Conservation (phyloP, 2,329 filamentous ascomycete genomes). For the Fusarium annulatum region DNA sequence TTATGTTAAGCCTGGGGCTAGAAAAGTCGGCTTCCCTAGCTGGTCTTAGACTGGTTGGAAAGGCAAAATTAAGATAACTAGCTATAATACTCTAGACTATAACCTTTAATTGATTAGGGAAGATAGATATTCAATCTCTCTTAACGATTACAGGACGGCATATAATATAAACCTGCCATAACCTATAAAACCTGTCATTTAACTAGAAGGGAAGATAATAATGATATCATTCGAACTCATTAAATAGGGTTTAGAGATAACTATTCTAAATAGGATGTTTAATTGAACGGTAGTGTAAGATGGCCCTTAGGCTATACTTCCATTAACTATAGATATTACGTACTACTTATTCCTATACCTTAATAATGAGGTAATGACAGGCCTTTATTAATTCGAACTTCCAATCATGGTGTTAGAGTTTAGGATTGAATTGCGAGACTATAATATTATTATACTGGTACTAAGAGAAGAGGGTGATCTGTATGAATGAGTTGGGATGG, state of each 20-base stretch:
- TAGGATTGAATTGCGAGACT: fast-evolving
- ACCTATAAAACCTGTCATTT: fast-evolving
- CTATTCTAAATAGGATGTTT: fast-evolving
- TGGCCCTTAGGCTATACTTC: background rate
- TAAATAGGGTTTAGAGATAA: background rate
- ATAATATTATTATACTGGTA: background rate
- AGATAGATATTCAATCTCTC: fast-evolving
- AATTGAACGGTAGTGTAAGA: background rate
- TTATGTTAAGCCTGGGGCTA: fast-evolving
- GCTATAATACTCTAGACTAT: fast-evolving
- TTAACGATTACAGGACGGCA: fast-evolving
- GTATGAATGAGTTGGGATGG: background rate
- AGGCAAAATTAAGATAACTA: background rate
- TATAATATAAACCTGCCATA: fast-evolving
- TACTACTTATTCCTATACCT: background rate
- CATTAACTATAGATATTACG: fast-evolving
- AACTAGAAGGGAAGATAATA: background rate
- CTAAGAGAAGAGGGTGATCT: background rate
- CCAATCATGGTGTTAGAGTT: background rate
- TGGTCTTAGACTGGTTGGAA: background rate
- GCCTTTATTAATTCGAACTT: fast-evolving
- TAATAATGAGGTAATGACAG: background rate
- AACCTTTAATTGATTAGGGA: fast-evolving
- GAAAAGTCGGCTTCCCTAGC: fast-evolving
- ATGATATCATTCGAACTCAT: fast-evolving